These are phyloP conservation scores for Blastocystis hominis DNA, from an alignment of 352 stramenopile genomes.

Conservation along the genomic window DNA sequence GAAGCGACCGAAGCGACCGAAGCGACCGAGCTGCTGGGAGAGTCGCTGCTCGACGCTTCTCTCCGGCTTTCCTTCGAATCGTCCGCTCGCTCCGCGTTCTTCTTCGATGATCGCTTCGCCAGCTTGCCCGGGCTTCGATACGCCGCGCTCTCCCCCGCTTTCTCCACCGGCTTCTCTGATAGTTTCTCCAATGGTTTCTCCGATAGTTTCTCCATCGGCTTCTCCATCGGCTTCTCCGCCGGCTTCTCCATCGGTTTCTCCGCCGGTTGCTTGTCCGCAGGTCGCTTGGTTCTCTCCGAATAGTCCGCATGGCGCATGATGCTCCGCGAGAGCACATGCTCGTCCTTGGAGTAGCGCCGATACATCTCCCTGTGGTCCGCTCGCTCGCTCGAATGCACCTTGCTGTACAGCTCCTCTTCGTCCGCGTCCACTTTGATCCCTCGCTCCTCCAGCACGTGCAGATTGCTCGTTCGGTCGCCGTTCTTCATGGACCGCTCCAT, in stretches of 20 bases:
- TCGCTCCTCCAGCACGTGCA: constrained; percentile 40
- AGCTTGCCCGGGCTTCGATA: no score
- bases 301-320: constrained; percentile 14
- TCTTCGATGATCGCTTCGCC: no score
- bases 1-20: not conserved
- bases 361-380: not conserved
- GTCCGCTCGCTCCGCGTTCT: no score
- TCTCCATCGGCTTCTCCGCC: not conserved
- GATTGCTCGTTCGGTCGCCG: not conserved
- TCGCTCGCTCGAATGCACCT: not conserved
- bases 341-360: not conserved
- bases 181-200: not conserved
- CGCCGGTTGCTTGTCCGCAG: not conserved
- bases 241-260: not conserved
- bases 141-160: no score
- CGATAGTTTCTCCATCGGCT: not conserved
- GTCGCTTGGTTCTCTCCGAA: not conserved
- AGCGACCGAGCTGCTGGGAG: not conserved
- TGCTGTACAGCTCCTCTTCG: constrained; percentile 48
- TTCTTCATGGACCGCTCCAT: constrained; percentile 26
- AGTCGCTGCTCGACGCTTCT: no score
- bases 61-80: no score
- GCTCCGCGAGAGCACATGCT: constrained; percentile 34
- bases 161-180: no score
- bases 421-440: not conserved